These are phyloP conservation scores for Nicotiana paniculata DNA, from an alignment of 257 asterid genomes.

Conservation along the genomic window DNA sequence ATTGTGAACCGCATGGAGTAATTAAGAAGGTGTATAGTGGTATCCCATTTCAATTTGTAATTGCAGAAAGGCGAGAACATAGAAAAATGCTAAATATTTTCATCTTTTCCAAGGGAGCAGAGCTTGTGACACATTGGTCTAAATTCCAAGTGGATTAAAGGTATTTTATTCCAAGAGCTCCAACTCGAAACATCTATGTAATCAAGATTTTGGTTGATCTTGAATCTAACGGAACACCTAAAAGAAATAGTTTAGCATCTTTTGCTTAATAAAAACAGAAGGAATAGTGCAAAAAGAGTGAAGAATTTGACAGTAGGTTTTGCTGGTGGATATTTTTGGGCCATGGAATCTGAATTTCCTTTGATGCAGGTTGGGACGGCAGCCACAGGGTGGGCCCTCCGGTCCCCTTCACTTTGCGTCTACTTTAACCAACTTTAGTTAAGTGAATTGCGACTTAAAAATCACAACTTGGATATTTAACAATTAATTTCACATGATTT, in stretches of 20 bases:
- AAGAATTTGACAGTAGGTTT: background rate
- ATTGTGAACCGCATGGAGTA: too few species aligned
- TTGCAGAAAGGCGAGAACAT: background rate
- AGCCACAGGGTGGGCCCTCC: background rate
- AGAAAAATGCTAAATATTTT: background rate
- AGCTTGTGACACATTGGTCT: background rate
- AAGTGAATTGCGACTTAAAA: background rate
- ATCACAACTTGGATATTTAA: background rate
- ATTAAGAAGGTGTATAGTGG: background rate
- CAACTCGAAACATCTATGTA: too few species aligned
- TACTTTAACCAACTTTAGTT: background rate
- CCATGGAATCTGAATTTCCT: conserved; percentile 5
- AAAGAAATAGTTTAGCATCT: too few species aligned
- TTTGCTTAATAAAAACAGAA: background rate
- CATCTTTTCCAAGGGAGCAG: background rate
- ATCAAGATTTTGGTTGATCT: background rate
- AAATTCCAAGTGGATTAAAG: background rate
- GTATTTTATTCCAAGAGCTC: too few species aligned
- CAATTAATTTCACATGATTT: background rate
- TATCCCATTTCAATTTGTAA: background rate
- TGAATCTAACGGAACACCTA: background rate
- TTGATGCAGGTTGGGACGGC: background rate
- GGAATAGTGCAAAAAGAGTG: background rate
- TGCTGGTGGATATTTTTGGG: background rate
- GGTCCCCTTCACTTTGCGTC: background rate